A percentile compares a stretch with the other conserved stretches of the same genome.
Evolutionary conservation across 2,329 filamentous ascomycete species (phyloP).

Genomic region (Curvularia hawaiiensis): DNA sequence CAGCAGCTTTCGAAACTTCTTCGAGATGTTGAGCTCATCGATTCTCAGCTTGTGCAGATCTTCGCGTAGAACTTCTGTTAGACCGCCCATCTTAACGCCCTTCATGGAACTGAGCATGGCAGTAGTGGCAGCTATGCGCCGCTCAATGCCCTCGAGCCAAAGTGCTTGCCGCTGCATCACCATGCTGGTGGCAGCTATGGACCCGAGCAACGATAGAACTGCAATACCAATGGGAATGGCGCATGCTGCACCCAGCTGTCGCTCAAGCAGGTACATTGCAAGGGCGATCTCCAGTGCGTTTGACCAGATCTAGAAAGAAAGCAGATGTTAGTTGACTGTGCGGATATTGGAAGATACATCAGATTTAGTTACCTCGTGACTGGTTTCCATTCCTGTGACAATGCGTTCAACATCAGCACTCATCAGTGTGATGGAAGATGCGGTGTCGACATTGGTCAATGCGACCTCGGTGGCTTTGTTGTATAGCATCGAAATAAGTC

Average conservation of each 20-base stretch:
- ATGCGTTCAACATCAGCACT: constrained; percentile 46
- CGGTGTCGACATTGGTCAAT: constrained; percentile 37
- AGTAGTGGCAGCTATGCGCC: constrained; percentile 50
- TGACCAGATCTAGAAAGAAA: constrained; percentile 31
- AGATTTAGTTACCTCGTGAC: constrained; percentile 30
- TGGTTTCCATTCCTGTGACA: constrained; percentile 41
- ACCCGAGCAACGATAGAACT: constrained; percentile 34
- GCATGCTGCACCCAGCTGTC: constrained; percentile 56
- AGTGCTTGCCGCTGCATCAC: constrained; percentile 42
- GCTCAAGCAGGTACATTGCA: constrained; percentile 55
- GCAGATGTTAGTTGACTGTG: neutral
- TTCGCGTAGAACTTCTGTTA: constrained; percentile 37
- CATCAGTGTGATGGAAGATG: constrained; percentile 44
- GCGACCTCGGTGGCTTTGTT: constrained; percentile 38
- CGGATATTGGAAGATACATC: neutral
- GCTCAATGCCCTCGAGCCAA: constrained; percentile 54
- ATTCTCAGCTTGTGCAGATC: constrained; percentile 40
- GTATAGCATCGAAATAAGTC: constrained; percentile 46
- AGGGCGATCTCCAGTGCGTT: constrained; percentile 51
- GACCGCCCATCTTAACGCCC: constrained; percentile 53
- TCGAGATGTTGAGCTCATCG: constrained; percentile 43
- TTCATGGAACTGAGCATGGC: constrained; percentile 54
- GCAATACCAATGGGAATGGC: constrained; percentile 55
- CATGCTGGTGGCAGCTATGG: constrained; percentile 36
- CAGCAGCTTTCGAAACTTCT: constrained; percentile 43